A percentile compares a stretch with the other conserved stretches of the same genome.
These are phyloP conservation scores for Beauveria varroae DNA, from an alignment of 2,329 filamentous ascomycete genomes.

Conservation along the genomic window DNA sequence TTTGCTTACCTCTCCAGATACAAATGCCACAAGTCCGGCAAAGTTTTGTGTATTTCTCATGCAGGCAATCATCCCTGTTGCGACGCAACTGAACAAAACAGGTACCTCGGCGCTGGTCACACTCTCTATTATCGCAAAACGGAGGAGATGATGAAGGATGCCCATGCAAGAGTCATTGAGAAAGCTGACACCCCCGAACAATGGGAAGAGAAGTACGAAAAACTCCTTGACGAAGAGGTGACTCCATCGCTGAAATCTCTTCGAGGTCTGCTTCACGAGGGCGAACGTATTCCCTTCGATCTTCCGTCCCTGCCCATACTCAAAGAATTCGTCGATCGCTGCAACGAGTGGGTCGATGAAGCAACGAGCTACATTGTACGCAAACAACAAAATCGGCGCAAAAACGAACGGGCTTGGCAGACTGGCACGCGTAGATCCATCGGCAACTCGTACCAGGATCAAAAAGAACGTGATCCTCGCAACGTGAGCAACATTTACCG, in stretches of 20 bases:
- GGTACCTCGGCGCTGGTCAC: conserved; percentile 64
- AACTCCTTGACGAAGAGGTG: conserved; percentile 72
- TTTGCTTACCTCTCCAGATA: conserved; percentile 90
- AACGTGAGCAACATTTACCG: conserved; percentile 84
- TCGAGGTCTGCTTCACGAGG: conserved; percentile 78
- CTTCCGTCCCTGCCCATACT: conserved; percentile 75
- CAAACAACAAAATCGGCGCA: conserved; percentile 94
- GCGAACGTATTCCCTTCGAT: conserved; percentile 90
- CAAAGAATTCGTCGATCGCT: conserved; percentile 85
- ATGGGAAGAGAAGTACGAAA: conserved; percentile 88
- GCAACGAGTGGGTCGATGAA: conserved; percentile 97
- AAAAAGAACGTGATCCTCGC: conserved; percentile 78
- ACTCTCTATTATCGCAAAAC: conserved; percentile 70
- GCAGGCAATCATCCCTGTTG: conserved; percentile 78
- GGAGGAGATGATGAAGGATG: conserved; percentile 58
- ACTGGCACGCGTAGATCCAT: conserved; percentile 65
- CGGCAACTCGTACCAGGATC: conserved; percentile 47
- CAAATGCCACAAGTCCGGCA: conserved; percentile 73
- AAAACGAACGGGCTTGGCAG: conserved; percentile 84
- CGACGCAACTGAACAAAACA: conserved; percentile 55
- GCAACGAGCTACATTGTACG: conserved; percentile 93
- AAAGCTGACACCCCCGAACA: conserved; percentile 78
- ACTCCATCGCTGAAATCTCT: conserved; percentile 81
- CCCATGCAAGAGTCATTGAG: conserved; percentile 72
- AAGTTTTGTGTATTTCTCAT: conserved; percentile 75